Conservation (phyloP, 2,329 filamentous ascomycete genomes). For the Aspergillus versicolor region DNA sequence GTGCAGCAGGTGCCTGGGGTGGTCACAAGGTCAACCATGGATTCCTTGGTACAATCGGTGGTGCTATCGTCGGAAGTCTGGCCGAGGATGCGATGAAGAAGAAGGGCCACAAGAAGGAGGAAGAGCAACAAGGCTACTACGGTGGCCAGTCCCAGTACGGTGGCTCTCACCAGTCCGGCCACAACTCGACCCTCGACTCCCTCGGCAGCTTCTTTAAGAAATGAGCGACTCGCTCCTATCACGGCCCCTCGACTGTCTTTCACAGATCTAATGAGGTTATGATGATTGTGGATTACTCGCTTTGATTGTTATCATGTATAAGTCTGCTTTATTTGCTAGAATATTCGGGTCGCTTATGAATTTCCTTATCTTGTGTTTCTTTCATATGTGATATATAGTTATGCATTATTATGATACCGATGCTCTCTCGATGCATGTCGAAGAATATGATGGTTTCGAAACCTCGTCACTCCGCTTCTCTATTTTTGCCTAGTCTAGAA, state of each 20-base stretch:
- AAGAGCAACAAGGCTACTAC: slow-evolving; percentile 21
- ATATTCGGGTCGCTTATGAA: neutral
- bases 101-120: slow-evolving; percentile 33
- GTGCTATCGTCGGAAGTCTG: slow-evolving; percentile 47
- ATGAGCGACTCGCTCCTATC: slow-evolving; percentile 20
- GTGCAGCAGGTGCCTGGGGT: slow-evolving; percentile 46
- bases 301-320: neutral
- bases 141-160: slow-evolving; percentile 13
- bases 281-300: slow-evolving; percentile 12
- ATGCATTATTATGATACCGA: slow-evolving; percentile 6
- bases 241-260: slow-evolving; percentile 11
- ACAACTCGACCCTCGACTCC: slow-evolving; percentile 30
- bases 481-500: too few relatives aligned
- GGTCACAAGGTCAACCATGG: slow-evolving; percentile 51
- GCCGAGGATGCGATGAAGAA: slow-evolving; percentile 48
- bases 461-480: neutral
- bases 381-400: slow-evolving; percentile 6
- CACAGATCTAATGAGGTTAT: slow-evolving; percentile 16
- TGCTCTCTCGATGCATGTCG: neutral
- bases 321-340: slow-evolving; percentile 4
- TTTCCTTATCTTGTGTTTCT: slow-evolving; percentile 2
- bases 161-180: slow-evolving; percentile 19
- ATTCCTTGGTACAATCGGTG: slow-evolving; percentile 48
- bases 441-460: neutral
- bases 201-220: slow-evolving; percentile 41